These are phyloP conservation scores for Diphasiastrum complanatum DNA, from an alignment of 83 land plant species.

Conservation along the genomic window DNA sequence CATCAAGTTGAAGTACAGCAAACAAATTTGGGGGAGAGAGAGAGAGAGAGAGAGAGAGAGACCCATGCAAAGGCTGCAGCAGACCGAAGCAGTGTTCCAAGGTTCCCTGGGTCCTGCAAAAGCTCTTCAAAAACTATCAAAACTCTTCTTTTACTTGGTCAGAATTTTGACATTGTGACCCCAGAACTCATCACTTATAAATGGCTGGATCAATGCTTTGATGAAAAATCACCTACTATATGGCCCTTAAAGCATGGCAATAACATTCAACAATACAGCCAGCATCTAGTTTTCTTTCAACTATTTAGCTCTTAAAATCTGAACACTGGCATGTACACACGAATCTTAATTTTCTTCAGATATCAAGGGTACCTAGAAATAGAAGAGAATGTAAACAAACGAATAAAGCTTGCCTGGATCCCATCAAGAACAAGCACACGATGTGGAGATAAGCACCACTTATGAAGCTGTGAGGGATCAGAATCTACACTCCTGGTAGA, in stretches of 20 bases:
- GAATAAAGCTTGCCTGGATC: constrained; percentile 73
- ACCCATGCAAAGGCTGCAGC: constrained; percentile 94
- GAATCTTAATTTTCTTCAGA: too few species aligned
- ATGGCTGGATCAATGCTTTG: too few species aligned
- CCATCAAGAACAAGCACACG: constrained; percentile 87
- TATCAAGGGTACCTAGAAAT: neutral
- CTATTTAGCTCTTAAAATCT: too few species aligned
- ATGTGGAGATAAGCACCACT: constrained; percentile 47
- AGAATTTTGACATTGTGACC: too few species aligned
- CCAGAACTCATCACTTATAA: too few species aligned
- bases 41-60: constrained; percentile 14
- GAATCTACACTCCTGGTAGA: constrained; percentile 24
- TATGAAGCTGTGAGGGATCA: constrained; percentile 9
- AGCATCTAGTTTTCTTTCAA: too few species aligned
- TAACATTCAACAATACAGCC: too few species aligned
- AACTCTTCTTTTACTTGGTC: too few species aligned
- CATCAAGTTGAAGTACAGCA: neutral
- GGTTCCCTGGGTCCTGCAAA: constrained; percentile 92
- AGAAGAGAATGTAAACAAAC: constrained; percentile 17
- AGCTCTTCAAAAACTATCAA: neutral
- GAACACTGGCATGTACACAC: too few species aligned
- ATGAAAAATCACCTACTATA: too few species aligned
- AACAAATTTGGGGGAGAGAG: neutral
- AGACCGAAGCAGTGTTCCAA: constrained; percentile 84
- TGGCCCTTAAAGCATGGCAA: too few species aligned